Percentiles rank a stretch among this genome's conserved stretches.
These are phyloP conservation scores for Colletotrichum lini DNA, from an alignment of 2,329 filamentous ascomycete species.

Conservation along the genomic window DNA sequence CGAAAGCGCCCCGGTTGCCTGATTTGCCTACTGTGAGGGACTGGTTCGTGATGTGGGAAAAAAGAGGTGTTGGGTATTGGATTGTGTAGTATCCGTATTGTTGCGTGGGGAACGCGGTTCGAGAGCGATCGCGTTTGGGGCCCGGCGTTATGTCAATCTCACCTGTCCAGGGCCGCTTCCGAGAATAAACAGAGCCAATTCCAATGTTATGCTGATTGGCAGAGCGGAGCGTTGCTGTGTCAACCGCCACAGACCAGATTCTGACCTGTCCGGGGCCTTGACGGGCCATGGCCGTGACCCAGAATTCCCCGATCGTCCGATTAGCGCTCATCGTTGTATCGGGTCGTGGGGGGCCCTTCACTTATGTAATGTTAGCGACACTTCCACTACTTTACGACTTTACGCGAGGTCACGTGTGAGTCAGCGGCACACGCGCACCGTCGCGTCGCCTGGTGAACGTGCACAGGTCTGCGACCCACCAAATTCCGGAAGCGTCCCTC, in stretches of 20 bases:
- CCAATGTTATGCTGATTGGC: conserved; percentile 40
- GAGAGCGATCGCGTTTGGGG: conserved; percentile 36
- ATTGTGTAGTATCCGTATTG: not conserved
- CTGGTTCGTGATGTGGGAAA: conserved; percentile 29
- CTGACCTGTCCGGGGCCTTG: not conserved
- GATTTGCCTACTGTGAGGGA: conserved; percentile 22
- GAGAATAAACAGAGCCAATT: conserved; percentile 38
- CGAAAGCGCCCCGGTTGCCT: conserved; percentile 23
- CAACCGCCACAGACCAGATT: conserved; percentile 24
- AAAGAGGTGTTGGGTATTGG: not conserved
- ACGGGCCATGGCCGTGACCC: conserved; percentile 20
- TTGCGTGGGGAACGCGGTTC: conserved; percentile 41
- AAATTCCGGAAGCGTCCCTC: conserved; percentile 13
- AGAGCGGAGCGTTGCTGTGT: conserved; percentile 31
- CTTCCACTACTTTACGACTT: conserved; percentile 20
- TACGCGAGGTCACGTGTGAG: conserved; percentile 37
- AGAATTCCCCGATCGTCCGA: conserved; percentile 39
- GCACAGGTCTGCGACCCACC: conserved; percentile 20
- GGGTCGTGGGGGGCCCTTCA: conserved; percentile 3
- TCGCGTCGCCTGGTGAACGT: conserved; percentile 43
- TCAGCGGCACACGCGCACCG: conserved; percentile 8
- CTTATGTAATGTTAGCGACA: too few species aligned
- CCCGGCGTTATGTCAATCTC: conserved; percentile 39
- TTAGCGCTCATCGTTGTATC: conserved; percentile 35
- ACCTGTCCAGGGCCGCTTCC: conserved; percentile 28